A percentile compares a stretch with the other conserved stretches of the same genome.
Conservation (phyloP, 306 rosid genomes). For the Crataegus laevigata region DNA sequence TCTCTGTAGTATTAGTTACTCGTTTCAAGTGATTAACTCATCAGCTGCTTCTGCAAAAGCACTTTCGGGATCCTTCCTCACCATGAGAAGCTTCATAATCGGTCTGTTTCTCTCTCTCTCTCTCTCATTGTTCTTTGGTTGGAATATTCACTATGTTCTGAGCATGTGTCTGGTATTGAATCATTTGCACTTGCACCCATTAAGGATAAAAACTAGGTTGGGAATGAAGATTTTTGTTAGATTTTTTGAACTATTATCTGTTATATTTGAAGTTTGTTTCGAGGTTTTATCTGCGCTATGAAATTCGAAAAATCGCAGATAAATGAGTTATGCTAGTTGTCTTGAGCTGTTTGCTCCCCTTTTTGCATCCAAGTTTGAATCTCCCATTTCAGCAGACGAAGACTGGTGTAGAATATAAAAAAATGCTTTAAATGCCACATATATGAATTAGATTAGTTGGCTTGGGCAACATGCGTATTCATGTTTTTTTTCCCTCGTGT, state of each 20-base stretch:
- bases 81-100: background rate
- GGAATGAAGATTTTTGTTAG: background rate
- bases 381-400: background rate
- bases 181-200: background rate
- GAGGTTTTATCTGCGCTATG: background rate
- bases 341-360: too few relatives aligned
- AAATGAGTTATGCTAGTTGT: too few relatives aligned
- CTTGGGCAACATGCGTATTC: too few relatives aligned
- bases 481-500: too few relatives aligned
- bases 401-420: background rate
- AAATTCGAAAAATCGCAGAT: too few relatives aligned
- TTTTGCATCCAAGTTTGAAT: too few relatives aligned
- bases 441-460: background rate
- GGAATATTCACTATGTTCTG: background rate
- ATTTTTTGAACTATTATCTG: too few relatives aligned
- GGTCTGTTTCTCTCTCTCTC: background rate
- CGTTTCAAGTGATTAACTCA: background rate
- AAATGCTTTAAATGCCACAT: background rate
- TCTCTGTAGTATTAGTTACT: background rate
- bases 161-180: background rate
- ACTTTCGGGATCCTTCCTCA: background rate
- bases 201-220: background rate
- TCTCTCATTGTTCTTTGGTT: background rate
- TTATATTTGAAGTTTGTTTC: background rate
- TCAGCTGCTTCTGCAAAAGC: background rate